phyloP scores from a whole-genome alignment of 495 filamentous ascomycete species.

The Podospora tetraspora region DNA sequence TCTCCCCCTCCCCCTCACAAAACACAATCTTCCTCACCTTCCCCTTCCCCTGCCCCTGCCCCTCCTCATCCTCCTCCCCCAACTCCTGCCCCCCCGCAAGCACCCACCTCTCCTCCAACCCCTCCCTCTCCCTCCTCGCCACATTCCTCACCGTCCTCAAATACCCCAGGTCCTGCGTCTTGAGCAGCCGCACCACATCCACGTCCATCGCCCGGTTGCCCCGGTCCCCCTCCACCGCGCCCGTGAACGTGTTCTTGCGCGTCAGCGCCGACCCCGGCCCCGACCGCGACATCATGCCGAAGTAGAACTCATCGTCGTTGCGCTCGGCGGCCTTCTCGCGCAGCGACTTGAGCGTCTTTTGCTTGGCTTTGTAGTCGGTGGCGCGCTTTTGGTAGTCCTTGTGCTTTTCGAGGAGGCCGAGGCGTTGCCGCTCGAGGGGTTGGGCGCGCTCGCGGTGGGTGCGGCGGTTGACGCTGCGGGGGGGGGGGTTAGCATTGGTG shows the following conservation, averaged over 20 bases:
- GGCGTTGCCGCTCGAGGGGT: constrained; percentile 57
- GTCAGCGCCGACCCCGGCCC: constrained; percentile 32
- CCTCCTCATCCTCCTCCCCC: constrained; percentile 20
- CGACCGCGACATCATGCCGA: constrained; percentile 70
- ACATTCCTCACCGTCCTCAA: constrained; percentile 59
- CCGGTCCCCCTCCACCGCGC: constrained; percentile 56
- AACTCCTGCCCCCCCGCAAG: constrained; percentile 30
- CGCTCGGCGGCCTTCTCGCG: constrained; percentile 75
- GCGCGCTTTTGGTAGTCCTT: constrained; percentile 87
- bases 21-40: constrained; percentile 44
- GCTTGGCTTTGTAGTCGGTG: constrained; percentile 80
- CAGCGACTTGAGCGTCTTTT: constrained; percentile 70
- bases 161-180: constrained; percentile 94
- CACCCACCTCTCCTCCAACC: constrained; percentile 41
- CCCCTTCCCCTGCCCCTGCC: constrained; percentile 28
- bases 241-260: constrained; percentile 39
- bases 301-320: constrained; percentile 96
- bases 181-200: constrained; percentile 78
- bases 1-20: constrained; percentile 33
- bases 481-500: background rate
- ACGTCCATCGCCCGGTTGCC: constrained; percentile 55
- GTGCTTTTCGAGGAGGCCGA: constrained; percentile 36
- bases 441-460: constrained; percentile 82
- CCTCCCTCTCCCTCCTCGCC: constrained; percentile 40
- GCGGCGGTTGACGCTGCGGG: constrained; percentile 29